These are phyloP conservation scores for Sugiyamaella floridensis DNA, from an alignment of 805 yeast species.

Conservation along the genomic window DNA sequence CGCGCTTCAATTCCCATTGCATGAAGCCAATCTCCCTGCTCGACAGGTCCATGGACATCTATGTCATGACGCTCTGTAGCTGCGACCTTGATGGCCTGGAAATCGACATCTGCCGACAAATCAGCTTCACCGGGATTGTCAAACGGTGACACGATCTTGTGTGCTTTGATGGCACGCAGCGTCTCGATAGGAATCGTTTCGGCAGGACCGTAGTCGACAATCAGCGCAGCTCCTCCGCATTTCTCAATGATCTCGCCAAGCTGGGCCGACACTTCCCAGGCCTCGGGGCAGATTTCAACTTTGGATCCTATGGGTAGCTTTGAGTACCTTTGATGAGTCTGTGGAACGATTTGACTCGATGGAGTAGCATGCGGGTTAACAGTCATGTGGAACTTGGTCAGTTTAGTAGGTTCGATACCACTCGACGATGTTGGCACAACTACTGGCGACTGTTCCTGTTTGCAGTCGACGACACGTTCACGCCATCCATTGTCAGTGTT, in stretches of 20 bases:
- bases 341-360: conserved; percentile 48
- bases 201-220: conserved; percentile 72
- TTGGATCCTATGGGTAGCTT: conserved; percentile 49
- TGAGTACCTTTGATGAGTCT: conserved; percentile 42
- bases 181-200: conserved; percentile 61
- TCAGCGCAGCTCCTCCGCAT: conserved; percentile 52
- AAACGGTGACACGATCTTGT: conserved; percentile 69
- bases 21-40: conserved; percentile 76
- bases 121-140: conserved; percentile 74
- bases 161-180: conserved; percentile 65
- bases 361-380: conserved; percentile 56
- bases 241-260: conserved; percentile 40
- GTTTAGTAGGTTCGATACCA: conserved; percentile 4
- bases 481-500: conserved; percentile 65
- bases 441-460: conserved; percentile 17
- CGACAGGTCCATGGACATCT: conserved; percentile 49
- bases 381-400: conserved; percentile 45
- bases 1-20: conserved; percentile 69
- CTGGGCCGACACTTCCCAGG: conserved; percentile 50
- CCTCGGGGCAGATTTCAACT: conserved; percentile 70
- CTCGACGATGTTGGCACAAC: conserved; percentile 21
- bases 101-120: conserved; percentile 78
- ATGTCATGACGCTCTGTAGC: conserved; percentile 25
- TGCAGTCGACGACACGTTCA: conserved; percentile 61
- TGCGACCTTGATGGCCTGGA: conserved; percentile 46